Base-by-base conservation (phyloP, 495 filamentous ascomycete genomes). In the Amniculicola lignicola region DNA sequence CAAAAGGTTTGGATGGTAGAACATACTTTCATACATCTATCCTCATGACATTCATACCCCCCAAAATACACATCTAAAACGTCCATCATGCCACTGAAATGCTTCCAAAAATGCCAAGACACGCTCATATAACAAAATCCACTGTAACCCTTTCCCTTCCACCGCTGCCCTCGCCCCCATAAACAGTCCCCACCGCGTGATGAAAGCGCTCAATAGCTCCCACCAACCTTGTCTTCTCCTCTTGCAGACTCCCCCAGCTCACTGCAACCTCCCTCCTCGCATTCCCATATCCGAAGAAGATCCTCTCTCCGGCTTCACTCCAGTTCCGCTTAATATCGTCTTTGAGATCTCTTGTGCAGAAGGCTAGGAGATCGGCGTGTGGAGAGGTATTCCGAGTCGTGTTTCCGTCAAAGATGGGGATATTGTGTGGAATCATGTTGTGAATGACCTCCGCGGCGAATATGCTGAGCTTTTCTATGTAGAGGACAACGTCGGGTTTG, bases 201-300 rank as follows among this genome's bases (percentile, higher is more conserved):
- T 35, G 27, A 49, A 73, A 70, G 0, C 42, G 45, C 14, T 50
- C 38, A 21, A 75, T 47, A 29, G 56, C 44, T 0, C 2, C 31
- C 0, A 57, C n/a, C 33, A 73, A 12, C 6, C 31, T 35, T 14
- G 15, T 19, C 25, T 52, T 56, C 42, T 74, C 72, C 33, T 72
- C 72, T 15, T 71, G 66, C 16, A 69, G 38, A 7, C 57, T 51
- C 14, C 62, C 61, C 14, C 71, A 43, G 15, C 65, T 59, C 11
- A 73, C 63, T 4, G 65, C 38, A 7, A 77, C 70, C 50, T 76
- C 66, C 40, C 55, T 68, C 37, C 61, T 60, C 5, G 16, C 51
- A 16, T 62, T 64, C 16, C 74, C 70, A 43, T 64, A 44, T 15
- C 57, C 48, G 15, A 76, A 57, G 45, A 65, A 72, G 38, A 75